Evolutionary conservation across 2,329 filamentous ascomycete genomes (phyloP), one percentile per base, ranked within the genome.

Genomic region (Talaromyces sp.): DNA sequence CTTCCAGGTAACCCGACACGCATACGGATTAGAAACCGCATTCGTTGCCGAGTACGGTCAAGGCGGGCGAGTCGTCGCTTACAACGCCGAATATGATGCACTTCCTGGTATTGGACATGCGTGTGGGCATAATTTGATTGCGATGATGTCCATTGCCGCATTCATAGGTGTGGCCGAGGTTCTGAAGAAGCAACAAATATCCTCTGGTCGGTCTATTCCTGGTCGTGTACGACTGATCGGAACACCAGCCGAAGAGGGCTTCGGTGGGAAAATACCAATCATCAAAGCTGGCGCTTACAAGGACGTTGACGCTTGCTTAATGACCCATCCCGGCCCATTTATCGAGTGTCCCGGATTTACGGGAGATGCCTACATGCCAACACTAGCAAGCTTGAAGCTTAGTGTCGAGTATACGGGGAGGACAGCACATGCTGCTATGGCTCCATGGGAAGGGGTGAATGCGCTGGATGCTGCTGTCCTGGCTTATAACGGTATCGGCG

Each of bases 11-110:
- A 82, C 76, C 4, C 79, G 79, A 0, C 79, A 83, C 61, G 81
- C 84, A 0, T 85, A 84, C 69, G 84, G 82, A 2, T 68, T 87
- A 0, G 75, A 79, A 8, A 87, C 85, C 0, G 78, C 83, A 1
- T 87, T 87, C 68, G 80, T 81, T 58, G 81, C 79, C 11, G 74
- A 79, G 15, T 74, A 74, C 56, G 82, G 83, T 31, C 70, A 73
- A 0, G 80, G 79, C 5, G 77, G 77, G 0, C 70, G 72, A 0
- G 43, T 77, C 25, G 69, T 79, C 58, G 73, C 73, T 51, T 79
- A 78, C 71, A 78, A 78, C 65, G 77, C 76, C 1, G 78, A 80
- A 70, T 58, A 58, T n/a, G 54, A 58, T 40, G 54, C 54, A 25
- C 54, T 58, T 17, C 54, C 54, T 2, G 54, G 54, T 17, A 58